A percentile compares a stretch with the other conserved stretches of the same genome.
Evolutionary conservation across 164 flowering plant species (phyloP).

Genomic region (Malania oleifera): DNA sequence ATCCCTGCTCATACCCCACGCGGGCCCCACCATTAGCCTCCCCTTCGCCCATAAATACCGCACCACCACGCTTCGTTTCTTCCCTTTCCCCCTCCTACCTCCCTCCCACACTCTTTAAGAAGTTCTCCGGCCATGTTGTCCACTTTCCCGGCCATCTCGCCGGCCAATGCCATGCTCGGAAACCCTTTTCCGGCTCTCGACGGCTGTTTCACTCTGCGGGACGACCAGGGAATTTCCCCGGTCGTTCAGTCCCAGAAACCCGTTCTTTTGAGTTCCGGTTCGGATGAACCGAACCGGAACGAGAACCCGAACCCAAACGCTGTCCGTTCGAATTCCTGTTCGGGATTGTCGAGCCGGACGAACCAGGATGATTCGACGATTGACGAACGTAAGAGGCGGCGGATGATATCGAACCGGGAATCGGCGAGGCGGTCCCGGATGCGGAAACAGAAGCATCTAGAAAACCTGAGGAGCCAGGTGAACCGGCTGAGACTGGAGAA

Average conservation of each 20-base stretch:
- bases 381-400: slow-evolving; percentile 58
- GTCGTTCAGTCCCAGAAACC: slow-evolving; percentile 15
- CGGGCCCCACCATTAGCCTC: slow-evolving; percentile 14
- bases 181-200: slow-evolving; percentile 25
- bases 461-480: slow-evolving; percentile 58
- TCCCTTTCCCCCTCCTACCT: slow-evolving; percentile 68
- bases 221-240: slow-evolving; percentile 23
- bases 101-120: slow-evolving; percentile 10
- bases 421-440: slow-evolving; percentile 84
- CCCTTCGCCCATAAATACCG: slow-evolving; percentile 40
- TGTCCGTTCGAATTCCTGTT: slow-evolving; percentile 27
- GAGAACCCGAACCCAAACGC: slow-evolving; percentile 15
- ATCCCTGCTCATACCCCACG: slow-evolving; percentile 17
- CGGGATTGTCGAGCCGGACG: slow-evolving; percentile 24
- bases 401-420: slow-evolving; percentile 86
- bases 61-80: slow-evolving; percentile 40
- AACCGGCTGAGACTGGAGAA: slow-evolving; percentile 51
- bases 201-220: slow-evolving; percentile 45
- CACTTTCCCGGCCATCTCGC: slow-evolving; percentile 18
- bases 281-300: background rate
- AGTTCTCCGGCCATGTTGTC: slow-evolving; percentile 33
- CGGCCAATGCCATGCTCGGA: slow-evolving; percentile 21
- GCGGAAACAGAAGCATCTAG: slow-evolving; percentile 74
- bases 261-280: no score
- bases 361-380: slow-evolving; percentile 1